Base-by-base conservation (phyloP, 345 rosid genomes). In the Xanthoceras sorbifolium region DNA sequence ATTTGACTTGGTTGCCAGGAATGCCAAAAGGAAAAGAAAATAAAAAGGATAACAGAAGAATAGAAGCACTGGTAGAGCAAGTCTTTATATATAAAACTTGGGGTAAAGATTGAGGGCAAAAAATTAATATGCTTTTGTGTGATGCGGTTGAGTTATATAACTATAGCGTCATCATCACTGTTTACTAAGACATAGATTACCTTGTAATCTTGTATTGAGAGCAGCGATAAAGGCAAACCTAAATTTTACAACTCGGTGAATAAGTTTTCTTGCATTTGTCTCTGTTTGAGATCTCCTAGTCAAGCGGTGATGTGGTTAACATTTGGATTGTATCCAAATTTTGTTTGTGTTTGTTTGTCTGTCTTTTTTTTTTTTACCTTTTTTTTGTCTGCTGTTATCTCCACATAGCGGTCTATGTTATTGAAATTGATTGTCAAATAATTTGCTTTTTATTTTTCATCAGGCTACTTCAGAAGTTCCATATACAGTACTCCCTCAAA, bases 401-500 rank as follows among this genome's bases (percentile, higher is more conserved):
- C 22, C 64, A 26, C 48, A 10, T 29, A 55, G 74, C 42, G 40
- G 9, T 36, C 42, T 25, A 62, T 40, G 48, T 73, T 66, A n/a
- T 57, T 52, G 57, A 40, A n/a, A 61, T 22, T 61, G n/a, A 46
- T 73, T 71, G 15, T 66, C 23, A 67, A 62, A 59, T 36, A 67
- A 69, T 76, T 57, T 42, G 54, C 64, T 70, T 40, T 70, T 62
- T 74, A 1, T 78, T 34, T 85, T 67, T 46, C 60, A 74, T 72
- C 89, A 96, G 98, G 98, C 98, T 82, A 93, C 98, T 82, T 96
- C 99, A 74, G 91, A 86, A 77, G 76, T 88, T 79, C 92, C 97
- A 72, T 76, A 62, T 80, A 55, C 63, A 25, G 87, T 70, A 67
- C 91, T 96, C 50, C 99, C 99, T 32, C 63, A 32, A 72, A 83